These are phyloP conservation scores for Rhizopogon sp. DNA, from an alignment of 768 basidiomycete species.

Conservation along the genomic window DNA sequence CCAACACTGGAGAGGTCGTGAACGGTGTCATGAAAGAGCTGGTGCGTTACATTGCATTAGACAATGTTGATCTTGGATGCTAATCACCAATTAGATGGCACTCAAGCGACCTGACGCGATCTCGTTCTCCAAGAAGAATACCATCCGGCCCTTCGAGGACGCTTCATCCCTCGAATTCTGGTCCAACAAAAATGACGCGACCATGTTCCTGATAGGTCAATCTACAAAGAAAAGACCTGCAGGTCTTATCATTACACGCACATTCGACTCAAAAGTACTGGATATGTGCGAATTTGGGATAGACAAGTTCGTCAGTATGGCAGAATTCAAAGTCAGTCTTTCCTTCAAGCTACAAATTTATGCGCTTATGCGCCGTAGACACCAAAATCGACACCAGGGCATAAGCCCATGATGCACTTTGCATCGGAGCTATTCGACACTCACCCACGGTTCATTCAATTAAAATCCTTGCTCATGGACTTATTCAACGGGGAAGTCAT, in stretches of 20 bases:
- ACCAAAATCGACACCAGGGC: constrained; percentile 82
- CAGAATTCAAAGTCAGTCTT: constrained; percentile 70
- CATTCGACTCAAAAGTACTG: constrained; percentile 79
- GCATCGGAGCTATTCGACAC: constrained; percentile 93
- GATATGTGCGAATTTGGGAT: constrained; percentile 97
- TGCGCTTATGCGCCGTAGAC: constrained; percentile 43
- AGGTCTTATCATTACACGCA: constrained; percentile 78
- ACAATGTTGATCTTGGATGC: neutral
- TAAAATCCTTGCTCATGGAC: constrained; percentile 87
- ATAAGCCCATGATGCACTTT: constrained; percentile 93
- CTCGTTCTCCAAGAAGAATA: constrained; percentile 92
- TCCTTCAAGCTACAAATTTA: neutral
- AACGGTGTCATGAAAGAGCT: constrained; percentile 84
- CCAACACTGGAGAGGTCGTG: constrained; percentile 77
- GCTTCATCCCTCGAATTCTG: constrained; percentile 83
- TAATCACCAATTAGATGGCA: constrained; percentile 58
- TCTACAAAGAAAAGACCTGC: constrained; percentile 94
- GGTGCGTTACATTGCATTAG: constrained; percentile 37
- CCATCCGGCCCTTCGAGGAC: constrained; percentile 87
- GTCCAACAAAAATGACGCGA: constrained; percentile 90
- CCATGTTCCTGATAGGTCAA: constrained; percentile 84
- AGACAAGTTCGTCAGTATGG: constrained; percentile 74
- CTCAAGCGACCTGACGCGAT: constrained; percentile 90
- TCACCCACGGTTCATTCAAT: constrained; percentile 85
- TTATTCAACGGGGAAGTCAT: constrained; percentile 89